Percentiles rank a stretch among this genome's conserved stretches.
Conservation (phyloP, 805 yeast species). For the Wickerhamomyces tratensis region DNA sequence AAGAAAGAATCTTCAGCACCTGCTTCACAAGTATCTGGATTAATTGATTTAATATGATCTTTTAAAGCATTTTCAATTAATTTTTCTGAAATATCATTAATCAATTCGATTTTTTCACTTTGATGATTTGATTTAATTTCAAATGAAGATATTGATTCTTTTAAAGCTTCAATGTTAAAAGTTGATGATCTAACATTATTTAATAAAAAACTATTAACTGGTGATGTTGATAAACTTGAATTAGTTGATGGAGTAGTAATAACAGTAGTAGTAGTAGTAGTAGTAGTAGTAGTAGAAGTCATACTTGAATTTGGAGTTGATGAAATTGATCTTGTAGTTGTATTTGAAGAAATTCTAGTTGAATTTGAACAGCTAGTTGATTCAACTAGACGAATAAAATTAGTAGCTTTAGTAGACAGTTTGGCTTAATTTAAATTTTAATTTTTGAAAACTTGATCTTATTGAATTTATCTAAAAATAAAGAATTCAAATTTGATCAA, state of each 20-base stretch:
- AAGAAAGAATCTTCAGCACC: constrained; percentile 84
- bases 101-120: constrained; percentile 7
- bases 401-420: constrained; percentile 11
- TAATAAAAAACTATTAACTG: neutral
- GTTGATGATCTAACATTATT: neutral
- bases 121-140: neutral
- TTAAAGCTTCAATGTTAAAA: neutral
- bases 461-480: no score
- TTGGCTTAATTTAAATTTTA: constrained; percentile 1
- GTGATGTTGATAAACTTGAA: neutral
- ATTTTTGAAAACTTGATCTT: no score
- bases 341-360: neutral
- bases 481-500: no score
- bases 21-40: constrained; percentile 51
- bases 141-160: neutral
- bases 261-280: neutral
- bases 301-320: constrained; percentile 4
- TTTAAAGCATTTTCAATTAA: constrained; percentile 30
- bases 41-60: constrained; percentile 31
- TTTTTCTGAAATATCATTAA: constrained; percentile 22
- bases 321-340: neutral
- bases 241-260: neutral
- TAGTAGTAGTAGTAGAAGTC: constrained; percentile 9
- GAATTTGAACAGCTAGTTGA: constrained; percentile 12
- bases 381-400: constrained; percentile 16